phyloP scores from a whole-genome alignment of 2,329 filamentous ascomycete species.

The Eurotiales sp. region DNA sequence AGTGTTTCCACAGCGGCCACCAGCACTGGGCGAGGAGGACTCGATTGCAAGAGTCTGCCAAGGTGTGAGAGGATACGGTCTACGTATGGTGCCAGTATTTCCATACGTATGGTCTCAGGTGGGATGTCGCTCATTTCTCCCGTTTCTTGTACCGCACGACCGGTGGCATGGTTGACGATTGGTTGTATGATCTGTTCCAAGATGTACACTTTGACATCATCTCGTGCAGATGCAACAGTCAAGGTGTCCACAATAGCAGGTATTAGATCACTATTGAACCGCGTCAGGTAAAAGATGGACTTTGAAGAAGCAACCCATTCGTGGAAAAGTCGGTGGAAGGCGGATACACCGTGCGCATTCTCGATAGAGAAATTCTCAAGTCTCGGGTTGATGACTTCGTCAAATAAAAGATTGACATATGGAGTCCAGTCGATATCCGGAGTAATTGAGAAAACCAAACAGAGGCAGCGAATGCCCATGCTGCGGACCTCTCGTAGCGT shows the following conservation, averaged over 20 bases:
- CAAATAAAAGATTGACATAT: conserved; percentile 68
- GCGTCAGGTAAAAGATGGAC: conserved; percentile 66
- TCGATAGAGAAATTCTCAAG: conserved; percentile 76
- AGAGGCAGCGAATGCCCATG: conserved; percentile 73
- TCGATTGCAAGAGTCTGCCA: conserved; percentile 52
- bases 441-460: conserved; percentile 71
- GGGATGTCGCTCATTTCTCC: conserved; percentile 41
- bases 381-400: conserved; percentile 71
- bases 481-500: conserved; percentile 50
- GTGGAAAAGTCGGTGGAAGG: conserved; percentile 72
- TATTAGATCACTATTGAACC: conserved; percentile 59
- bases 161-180: conserved; percentile 59
- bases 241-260: conserved; percentile 70
- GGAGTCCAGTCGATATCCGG: conserved; percentile 66
- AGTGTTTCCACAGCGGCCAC: conserved; percentile 75
- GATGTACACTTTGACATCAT: conserved; percentile 80
- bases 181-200: conserved; percentile 69
- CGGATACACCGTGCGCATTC: conserved; percentile 85
- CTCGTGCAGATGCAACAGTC: conserved; percentile 68
- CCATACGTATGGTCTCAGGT: conserved; percentile 31
- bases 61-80: conserved; percentile 59
- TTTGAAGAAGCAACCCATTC: conserved; percentile 70
- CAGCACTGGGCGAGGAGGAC: conserved; percentile 68
- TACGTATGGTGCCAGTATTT: conserved; percentile 55
- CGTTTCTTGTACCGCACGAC: conserved; percentile 51